These are phyloP conservation scores for Neostapfia colusana DNA, from an alignment of 176 grass and related monocot species.

Conservation along the genomic window DNA sequence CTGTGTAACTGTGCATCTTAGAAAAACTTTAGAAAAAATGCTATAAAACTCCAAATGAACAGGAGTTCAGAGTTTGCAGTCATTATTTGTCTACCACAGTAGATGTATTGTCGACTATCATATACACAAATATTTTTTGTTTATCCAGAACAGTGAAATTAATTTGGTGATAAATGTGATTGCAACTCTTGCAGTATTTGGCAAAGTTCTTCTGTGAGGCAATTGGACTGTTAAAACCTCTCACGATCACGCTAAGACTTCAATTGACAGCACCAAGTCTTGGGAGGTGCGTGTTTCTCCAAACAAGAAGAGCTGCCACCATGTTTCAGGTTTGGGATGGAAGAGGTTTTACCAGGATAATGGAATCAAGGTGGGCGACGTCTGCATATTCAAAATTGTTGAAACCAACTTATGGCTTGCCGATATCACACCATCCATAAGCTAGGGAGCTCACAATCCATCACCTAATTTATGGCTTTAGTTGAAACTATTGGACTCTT, in stretches of 20 bases:
- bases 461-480: background rate
- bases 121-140: no score
- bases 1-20: no score
- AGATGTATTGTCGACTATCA: background rate
- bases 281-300: background rate
- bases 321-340: background rate
- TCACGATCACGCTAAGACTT: constrained; percentile 26
- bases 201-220: background rate
- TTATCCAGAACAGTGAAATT: no score
- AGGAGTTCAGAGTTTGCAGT: background rate
- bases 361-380: no score
- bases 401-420: background rate
- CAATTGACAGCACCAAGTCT: background rate
- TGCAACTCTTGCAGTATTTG: background rate
- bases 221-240: background rate
- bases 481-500: background rate
- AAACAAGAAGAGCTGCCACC: background rate
- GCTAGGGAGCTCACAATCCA: background rate
- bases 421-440: background rate
- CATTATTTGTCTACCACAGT: background rate
- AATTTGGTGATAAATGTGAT: background rate
- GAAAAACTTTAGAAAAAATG: no score
- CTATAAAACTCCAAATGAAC: background rate
- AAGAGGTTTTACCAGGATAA: background rate
- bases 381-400: no score